phyloP scores from a whole-genome alignment of 257 asterid genomes.

The Plectranthus barbatus region DNA sequence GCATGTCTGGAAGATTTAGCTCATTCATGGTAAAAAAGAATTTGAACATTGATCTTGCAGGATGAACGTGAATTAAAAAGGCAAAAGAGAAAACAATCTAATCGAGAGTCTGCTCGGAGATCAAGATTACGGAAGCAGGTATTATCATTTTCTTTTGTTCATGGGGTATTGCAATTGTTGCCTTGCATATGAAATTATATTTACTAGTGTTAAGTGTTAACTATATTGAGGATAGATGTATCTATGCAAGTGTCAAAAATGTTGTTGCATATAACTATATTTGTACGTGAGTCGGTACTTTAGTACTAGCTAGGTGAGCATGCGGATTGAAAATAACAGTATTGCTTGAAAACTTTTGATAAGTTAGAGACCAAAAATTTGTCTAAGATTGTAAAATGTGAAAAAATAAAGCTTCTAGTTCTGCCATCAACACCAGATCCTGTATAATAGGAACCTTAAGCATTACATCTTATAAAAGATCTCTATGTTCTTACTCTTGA shows the following conservation, averaged over 20 bases:
- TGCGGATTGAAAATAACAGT: neutral
- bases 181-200: neutral
- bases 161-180: no score
- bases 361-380: neutral
- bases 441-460: neutral
- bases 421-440: neutral
- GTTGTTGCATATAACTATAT: neutral
- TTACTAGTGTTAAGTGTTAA: neutral
- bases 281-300: neutral
- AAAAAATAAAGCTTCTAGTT: neutral
- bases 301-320: neutral
- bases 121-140: slow-evolving; percentile 98
- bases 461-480: neutral
- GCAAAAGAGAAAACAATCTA: slow-evolving; percentile 94
- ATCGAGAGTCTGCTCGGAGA: slow-evolving; percentile 97
- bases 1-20: neutral
- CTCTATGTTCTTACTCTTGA: no score
- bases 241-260: neutral
- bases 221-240: neutral
- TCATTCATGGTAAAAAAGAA: neutral
- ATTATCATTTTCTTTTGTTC: neutral
- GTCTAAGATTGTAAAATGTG: neutral
- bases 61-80: slow-evolving; percentile 91
- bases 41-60: slow-evolving; percentile 27
- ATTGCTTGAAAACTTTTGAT: neutral